Percentiles rank a stretch among this genome's conserved stretches.
Evolutionary conservation across 2,329 filamentous ascomycete genomes (phyloP).

Genomic region (Sarocladiaceae sp.): DNA sequence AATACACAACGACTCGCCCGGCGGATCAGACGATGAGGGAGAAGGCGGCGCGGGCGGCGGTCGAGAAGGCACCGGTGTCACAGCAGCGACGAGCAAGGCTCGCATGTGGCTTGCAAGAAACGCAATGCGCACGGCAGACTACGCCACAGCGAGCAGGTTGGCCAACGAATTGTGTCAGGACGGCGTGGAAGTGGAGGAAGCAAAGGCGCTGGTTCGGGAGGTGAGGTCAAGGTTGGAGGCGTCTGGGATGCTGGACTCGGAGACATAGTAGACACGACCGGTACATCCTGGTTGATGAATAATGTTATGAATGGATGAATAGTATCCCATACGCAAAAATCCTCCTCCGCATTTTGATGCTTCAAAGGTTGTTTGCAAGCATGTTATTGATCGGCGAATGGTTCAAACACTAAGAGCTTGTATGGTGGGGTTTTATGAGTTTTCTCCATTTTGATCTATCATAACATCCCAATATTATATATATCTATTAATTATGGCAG

Average conservation of each 20-base stretch:
- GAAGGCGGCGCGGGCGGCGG: slow-evolving; percentile 23
- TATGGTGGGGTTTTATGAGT: neutral
- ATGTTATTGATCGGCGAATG: too few relatives aligned
- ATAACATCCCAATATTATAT: neutral
- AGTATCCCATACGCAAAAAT: too few relatives aligned
- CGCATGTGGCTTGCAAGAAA: slow-evolving; percentile 87
- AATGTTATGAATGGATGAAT: too few relatives aligned
- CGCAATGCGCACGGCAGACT: slow-evolving; percentile 71
- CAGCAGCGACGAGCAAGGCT: slow-evolving; percentile 83
- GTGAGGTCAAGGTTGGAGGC: slow-evolving; percentile 68
- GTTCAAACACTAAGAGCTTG: too few relatives aligned
- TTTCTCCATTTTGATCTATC: neutral
- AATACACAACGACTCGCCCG: slow-evolving; percentile 49
- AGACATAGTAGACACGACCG: too few relatives aligned
- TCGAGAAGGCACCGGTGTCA: slow-evolving; percentile 69
- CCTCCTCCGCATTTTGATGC: too few relatives aligned
- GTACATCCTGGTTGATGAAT: too few relatives aligned
- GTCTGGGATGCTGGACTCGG: slow-evolving; percentile 22
- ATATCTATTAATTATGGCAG: neutral
- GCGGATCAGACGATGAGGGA: slow-evolving; percentile 28
- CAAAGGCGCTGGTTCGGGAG: slow-evolving; percentile 85
- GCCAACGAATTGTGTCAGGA: slow-evolving; percentile 92
- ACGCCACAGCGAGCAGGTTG: slow-evolving; percentile 67
- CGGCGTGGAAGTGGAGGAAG: slow-evolving; percentile 93
- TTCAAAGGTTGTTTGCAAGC: too few relatives aligned